Evolutionary conservation across 768 basidiomycete species (phyloP).

Genomic region (Mycena crocata): DNA sequence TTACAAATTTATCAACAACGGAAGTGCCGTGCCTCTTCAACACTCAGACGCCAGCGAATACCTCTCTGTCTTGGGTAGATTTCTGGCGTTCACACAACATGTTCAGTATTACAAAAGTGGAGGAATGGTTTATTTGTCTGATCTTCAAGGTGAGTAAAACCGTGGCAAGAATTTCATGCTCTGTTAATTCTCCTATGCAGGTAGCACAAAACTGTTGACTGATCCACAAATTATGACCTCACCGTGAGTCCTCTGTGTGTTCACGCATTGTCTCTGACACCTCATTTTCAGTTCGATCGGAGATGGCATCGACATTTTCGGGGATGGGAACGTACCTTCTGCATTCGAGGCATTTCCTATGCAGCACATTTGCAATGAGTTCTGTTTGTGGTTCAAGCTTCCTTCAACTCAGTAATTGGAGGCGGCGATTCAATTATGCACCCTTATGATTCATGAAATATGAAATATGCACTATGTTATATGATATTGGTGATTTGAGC

Average conservation of each 20-base stretch:
- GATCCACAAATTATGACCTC: conserved; percentile 16
- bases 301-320: conserved; percentile 6
- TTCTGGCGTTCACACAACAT: conserved; percentile 14
- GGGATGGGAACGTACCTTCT: conserved; percentile 16
- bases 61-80: background rate
- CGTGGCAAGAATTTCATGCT: background rate
- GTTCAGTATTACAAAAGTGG: background rate
- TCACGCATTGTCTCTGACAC: too few relatives aligned
- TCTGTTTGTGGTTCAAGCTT: conserved; percentile 20
- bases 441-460: too few relatives aligned
- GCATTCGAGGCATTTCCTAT: conserved; percentile 14
- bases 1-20: conserved; percentile 15
- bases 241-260: background rate
- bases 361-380: conserved; percentile 13
- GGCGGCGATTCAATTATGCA: too few relatives aligned
- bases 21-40: background rate
- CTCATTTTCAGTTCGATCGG: background rate
- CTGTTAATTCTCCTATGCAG: background rate
- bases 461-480: too few relatives aligned
- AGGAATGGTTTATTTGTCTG: background rate
- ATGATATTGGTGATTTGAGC: too few relatives aligned
- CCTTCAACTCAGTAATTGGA: background rate
- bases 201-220: background rate
- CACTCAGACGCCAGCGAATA: background rate
- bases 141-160: background rate